Evolutionary conservation across 805 yeast genomes (phyloP).

Genomic region (Hanseniaspora occidentalis): DNA sequence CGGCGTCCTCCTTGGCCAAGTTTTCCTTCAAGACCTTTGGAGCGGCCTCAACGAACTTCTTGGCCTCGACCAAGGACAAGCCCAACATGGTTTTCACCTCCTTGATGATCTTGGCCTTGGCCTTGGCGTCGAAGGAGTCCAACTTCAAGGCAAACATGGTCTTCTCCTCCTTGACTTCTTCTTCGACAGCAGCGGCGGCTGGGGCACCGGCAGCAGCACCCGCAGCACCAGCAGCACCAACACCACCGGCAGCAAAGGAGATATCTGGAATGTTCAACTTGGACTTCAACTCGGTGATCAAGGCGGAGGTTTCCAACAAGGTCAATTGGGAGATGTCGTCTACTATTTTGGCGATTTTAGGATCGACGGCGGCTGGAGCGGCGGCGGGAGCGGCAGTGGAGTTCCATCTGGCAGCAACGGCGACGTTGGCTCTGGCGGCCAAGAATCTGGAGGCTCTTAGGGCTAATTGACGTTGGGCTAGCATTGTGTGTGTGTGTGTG

Average conservation of each 20-base stretch:
- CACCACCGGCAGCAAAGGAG: conserved; percentile 64
- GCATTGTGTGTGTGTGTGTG: conserved; percentile 1
- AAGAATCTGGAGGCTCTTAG: conserved; percentile 3
- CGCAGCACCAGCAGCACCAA: conserved; percentile 39
- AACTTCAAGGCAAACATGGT: conserved; percentile 85
- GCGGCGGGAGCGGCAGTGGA: conserved; percentile 43
- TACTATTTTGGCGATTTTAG: conserved; percentile 79
- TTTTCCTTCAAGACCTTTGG: conserved; percentile 94
- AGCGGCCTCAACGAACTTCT: conserved; percentile 95
- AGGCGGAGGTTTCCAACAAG: conserved; percentile 82
- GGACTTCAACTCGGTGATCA: conserved; percentile 67
- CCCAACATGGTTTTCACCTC: conserved; percentile 90
- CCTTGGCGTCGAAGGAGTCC: conserved; percentile 86
- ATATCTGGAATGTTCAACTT: conserved; percentile 90
- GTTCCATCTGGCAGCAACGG: conserved; percentile 15
- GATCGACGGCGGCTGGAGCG: conserved; percentile 50
- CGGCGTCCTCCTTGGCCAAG: conserved; percentile 95
- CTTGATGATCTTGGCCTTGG: conserved; percentile 95
- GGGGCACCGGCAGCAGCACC: conserved; percentile 51
- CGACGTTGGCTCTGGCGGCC: conserved; percentile 3
- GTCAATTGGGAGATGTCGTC: conserved; percentile 84
- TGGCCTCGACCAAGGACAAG: conserved; percentile 87
- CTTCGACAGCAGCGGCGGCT: conserved; percentile 59
- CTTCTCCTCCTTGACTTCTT: conserved; percentile 67
- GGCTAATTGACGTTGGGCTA: conserved; percentile 5